Evolutionary conservation across 2,329 filamentous ascomycete species (phyloP), one percentile per base, ranked within the genome.

Genomic region (Aspergillus costaricaensis): DNA sequence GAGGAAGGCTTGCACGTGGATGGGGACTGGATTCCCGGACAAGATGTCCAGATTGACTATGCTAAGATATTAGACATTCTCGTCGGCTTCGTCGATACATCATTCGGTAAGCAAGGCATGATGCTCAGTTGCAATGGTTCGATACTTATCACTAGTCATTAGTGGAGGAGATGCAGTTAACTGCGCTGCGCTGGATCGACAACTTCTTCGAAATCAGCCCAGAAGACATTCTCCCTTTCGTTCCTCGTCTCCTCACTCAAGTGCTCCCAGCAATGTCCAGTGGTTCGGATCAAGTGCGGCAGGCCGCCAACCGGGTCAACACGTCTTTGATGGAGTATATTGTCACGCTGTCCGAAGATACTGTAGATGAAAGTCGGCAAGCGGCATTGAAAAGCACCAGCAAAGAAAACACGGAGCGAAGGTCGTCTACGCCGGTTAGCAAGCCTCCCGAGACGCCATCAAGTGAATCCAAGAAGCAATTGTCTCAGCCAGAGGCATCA

Each of bases 191-290:
- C 63, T 99, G 95, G 95, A 92, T 99, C 65, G 92, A 97, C 66
- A 91, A 90, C 61, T 97, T 99, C 74, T 90, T 99, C 67, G 93
- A 98, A 65, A 98, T 99, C 49, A 97, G 93, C 68, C 94, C 95
- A 0, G 95, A 97, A 73, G 95, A 99, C 71, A 96, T 99, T 4
- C 83, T 99, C 44, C 91, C 91, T 4, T 98, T 98, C 74, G 95
- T 96, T 0, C 96, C 96, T 21, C 91, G 92, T 67, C 88, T 99
- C 30, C 80, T 99, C 47, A 92, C 92, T 1, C 91, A 97, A 70
- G 90, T 99, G 58, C 84, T 99, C 27, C 96, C 95, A 15, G 92
- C 93, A 27, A 92, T 99, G 85, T 94, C 94, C 5, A 96, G 93
- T 71, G 91, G 90, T 55, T 90, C 95, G 12, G 93, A 98, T 66